Percentiles rank a stretch among this genome's conserved stretches.
These are phyloP conservation scores for Effrenium voratum DNA, from an alignment of 73 alveolate genomes.

Conservation along the genomic window DNA sequence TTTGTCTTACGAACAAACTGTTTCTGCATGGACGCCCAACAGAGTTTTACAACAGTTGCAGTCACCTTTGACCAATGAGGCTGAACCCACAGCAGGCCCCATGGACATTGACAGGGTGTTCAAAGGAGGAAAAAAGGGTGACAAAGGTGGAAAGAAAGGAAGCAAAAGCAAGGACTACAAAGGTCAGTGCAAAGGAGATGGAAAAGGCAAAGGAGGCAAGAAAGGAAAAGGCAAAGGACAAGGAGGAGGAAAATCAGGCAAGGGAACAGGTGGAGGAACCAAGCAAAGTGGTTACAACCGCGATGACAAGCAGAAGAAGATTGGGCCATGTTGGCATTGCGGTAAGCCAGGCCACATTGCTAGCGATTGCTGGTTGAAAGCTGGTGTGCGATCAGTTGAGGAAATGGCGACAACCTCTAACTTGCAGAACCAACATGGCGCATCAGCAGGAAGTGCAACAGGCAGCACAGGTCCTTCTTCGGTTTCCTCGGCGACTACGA, in stretches of 20 bases:
- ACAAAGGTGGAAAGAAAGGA: no score
- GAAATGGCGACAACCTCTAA: neutral
- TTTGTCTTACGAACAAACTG: neutral
- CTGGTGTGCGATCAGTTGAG: neutral
- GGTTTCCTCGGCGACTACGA: neutral
- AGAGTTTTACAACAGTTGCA: neutral
- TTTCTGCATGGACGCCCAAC: neutral
- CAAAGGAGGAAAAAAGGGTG: no score
- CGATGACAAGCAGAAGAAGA: neutral
- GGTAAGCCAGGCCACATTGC: neutral
- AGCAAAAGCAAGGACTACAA: neutral
- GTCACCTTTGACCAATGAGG: neutral
- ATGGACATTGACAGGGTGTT: constrained; percentile 25
- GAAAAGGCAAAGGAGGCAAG: neutral
- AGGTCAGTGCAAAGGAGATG: neutral
- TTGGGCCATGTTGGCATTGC: neutral
- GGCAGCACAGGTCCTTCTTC: neutral
- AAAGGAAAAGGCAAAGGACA: neutral
- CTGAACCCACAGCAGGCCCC: neutral
- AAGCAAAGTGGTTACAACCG: neutral
- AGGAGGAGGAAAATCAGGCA: neutral
- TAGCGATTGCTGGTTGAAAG: neutral
- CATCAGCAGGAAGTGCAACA: no score
- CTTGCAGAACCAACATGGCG: no score
- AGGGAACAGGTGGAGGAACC: neutral